These are phyloP conservation scores for Yamadazyma sp. DNA, from an alignment of 805 yeast species.

Conservation along the genomic window DNA sequence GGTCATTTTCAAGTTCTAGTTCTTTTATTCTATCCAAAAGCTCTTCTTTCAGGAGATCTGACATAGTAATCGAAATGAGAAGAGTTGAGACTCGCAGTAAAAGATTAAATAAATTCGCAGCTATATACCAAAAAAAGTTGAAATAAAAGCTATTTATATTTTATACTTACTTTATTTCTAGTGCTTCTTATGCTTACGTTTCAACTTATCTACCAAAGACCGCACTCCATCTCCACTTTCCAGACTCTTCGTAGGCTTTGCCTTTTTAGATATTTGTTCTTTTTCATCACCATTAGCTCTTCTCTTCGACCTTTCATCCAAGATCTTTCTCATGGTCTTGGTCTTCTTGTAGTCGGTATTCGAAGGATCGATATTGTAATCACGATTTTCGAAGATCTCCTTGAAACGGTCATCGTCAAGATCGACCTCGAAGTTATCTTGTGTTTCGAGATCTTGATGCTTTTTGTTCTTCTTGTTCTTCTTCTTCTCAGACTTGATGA, in stretches of 20 bases:
- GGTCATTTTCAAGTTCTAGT: too few relatives aligned
- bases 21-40: too few relatives aligned
- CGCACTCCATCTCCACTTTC: conserved; percentile 14
- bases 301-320: conserved; percentile 67
- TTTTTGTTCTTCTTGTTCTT: conserved; percentile 46
- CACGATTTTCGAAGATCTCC: conserved; percentile 86
- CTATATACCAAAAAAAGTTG: too few relatives aligned
- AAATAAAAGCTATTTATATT: too few relatives aligned
- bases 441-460: conserved; percentile 48
- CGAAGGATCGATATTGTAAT: conserved; percentile 92
- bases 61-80: too few relatives aligned
- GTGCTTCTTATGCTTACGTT: conserved; percentile 33
- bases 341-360: conserved; percentile 89
- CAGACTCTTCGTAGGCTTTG: background rate
- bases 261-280: conserved; percentile 1
- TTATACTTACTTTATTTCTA: too few relatives aligned
- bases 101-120: too few relatives aligned
- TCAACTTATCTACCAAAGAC: conserved; percentile 52
- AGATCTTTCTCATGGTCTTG: conserved; percentile 76
- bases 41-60: too few relatives aligned
- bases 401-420: conserved; percentile 82
- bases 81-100: too few relatives aligned
- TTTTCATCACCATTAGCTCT: conserved; percentile 5
- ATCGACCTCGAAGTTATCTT: conserved; percentile 61
- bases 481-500: conserved; percentile 69